A percentile compares a stretch with the other conserved stretches of the same genome.
phyloP scores from a whole-genome alignment of 208 protist genomes.

The Acanthamoeba lenticulata region DNA sequence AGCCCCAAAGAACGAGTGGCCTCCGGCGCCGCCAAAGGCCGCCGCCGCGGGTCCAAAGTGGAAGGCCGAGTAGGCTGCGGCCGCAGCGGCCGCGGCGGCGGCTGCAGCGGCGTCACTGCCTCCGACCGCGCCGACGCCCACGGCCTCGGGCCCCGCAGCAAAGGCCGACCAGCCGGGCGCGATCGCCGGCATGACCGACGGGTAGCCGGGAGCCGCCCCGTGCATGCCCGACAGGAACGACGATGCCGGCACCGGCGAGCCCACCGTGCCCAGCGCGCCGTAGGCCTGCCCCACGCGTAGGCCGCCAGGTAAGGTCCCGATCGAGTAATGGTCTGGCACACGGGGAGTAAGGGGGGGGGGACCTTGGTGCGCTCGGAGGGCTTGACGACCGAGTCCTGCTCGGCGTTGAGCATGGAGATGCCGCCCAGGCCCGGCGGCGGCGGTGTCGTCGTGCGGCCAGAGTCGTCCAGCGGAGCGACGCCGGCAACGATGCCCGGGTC shows the following conservation, averaged over 20 bases:
- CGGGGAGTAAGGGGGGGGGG: background rate
- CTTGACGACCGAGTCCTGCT: background rate
- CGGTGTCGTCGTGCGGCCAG: background rate
- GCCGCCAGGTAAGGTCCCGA: too few relatives aligned
- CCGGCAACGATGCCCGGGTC: too few relatives aligned
- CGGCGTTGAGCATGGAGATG: background rate
- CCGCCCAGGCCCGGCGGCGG: background rate
- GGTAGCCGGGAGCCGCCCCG: too few relatives aligned
- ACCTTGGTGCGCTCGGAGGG: background rate
- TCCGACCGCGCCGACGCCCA: background rate
- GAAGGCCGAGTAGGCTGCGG: background rate
- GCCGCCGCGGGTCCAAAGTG: background rate
- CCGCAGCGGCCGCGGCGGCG: too few relatives aligned
- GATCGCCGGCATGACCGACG: background rate
- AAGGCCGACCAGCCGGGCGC: too few relatives aligned
- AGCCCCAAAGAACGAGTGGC: background rate
- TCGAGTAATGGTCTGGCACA: background rate
- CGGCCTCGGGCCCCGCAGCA: too few relatives aligned
- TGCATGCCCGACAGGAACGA: background rate
- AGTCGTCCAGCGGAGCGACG: too few relatives aligned
- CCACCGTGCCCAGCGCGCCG: background rate
- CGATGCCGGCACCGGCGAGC: background rate
- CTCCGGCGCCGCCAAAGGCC: background rate
- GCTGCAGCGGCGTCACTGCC: background rate
- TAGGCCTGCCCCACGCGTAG: background rate